Evolutionary conservation across 169 alveolate species (phyloP), one percentile per base, ranked within the genome.

Genomic region (Eimeria praecox): DNA sequence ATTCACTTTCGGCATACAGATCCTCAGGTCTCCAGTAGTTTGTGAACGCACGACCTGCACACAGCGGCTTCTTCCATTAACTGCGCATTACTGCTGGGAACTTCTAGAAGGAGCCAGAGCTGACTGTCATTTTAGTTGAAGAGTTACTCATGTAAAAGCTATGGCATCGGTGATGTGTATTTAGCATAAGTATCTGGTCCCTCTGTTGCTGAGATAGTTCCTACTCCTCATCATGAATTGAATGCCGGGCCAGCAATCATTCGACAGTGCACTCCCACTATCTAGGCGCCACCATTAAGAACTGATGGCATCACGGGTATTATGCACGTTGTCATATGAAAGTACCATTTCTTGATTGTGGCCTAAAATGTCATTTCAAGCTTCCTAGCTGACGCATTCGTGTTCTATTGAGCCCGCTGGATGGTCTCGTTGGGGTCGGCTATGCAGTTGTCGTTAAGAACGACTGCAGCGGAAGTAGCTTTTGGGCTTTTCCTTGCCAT

Each of bases 21-120:
- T 69, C n/a, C 52, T 86, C 35, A 89, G 75, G 49, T 42, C 94
- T 54, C 94, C 94, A 27, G 94, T 89, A 54, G 94, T 89, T 40
- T 64, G 87, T 40, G 94, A 89, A 42, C 82, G 93, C 59, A 24
- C 20, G 16, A 56, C 83, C 83, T 87, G 52, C 92, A 38, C 54
- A 33, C 46, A 49, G 33, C 14, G 24, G 66, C 92, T 38, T 40
- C 24, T 56, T 54, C 54, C 92, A 44, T 0, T 14, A n/a, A 80
- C 2, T 0, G 10, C 12, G 10, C 3, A 5, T 80, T 27, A 2
- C 46, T 30, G 44, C 1, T n/a, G 4, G 52, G n/a, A 49, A 16
- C 30, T 3, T n/a, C 30, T 30, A 22, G 38, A 27, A 30, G 42
- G 22, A 18, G 3, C 6, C 42, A 8, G 14, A 16, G 27, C 1